Evolutionary conservation across 2,329 filamentous ascomycete genomes (phyloP), one percentile per base, ranked within the genome.

Genomic region (Alternaria infectoria): DNA sequence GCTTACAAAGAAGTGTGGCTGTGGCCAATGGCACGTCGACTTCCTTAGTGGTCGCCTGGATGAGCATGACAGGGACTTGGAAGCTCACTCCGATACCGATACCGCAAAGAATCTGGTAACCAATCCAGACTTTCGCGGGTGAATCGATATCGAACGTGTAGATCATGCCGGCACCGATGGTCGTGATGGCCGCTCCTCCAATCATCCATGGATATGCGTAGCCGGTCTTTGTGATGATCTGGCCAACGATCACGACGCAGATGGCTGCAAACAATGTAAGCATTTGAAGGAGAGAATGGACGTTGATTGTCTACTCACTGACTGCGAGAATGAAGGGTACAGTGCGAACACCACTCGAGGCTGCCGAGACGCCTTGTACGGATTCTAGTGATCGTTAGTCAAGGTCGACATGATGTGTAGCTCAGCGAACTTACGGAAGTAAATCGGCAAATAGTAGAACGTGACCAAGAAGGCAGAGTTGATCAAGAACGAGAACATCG

Each of bases 381-480:
- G 57, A 60, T 25, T 60, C 55, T 57, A n/a, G 10, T 10, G 6
- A 28, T 12, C 4, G 11, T 57, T 12, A 57, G 19, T 17, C 9
- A 13, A 19, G 11, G 15, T 28, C 6, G 8, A 4, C 15, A 40
- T 6, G 2, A 3, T 2, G 2, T 28, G 6, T 12, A 19, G 7
- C 7, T 13, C 11, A 15, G 69, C 65, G 5, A 83, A 76, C 2
- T 74, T 74, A 69, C 86, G 84, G 74, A 86, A 86, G 68, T 84
- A 85, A 21, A 86, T 82, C 4, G 83, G 83, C 0, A 85, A 71
- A 66, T 83, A 84, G 71, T 83, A 85, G 6, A 84, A 61, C 6
- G 59, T 67, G 2, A 81, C 50, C 7, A 81, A 25, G 61, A 82
- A 79, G 80, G 66, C 64, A 45, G 58, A 74, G 13, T 61, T 57